A percentile compares a stretch with the other conserved stretches of the same genome.
These are phyloP conservation scores for Calycina marina DNA, from an alignment of 2,329 filamentous ascomycete genomes.

Conservation along the genomic window DNA sequence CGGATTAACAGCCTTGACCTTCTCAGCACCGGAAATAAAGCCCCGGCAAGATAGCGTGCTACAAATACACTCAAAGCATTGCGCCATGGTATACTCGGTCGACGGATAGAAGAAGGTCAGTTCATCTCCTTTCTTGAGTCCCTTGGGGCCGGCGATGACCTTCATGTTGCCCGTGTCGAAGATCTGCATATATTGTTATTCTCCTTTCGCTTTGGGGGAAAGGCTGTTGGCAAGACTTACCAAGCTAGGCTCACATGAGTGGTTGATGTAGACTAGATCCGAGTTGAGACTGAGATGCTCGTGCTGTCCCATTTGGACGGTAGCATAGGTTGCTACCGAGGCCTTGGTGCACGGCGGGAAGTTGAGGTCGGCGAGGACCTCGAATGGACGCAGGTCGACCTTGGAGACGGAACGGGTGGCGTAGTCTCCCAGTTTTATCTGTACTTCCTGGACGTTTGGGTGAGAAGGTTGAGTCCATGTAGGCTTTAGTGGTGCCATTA, in stretches of 20 bases:
- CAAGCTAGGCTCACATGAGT: slow-evolving; percentile 51
- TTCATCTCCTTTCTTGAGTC: slow-evolving; percentile 40
- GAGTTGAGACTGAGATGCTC: slow-evolving; percentile 49
- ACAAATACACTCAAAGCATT: slow-evolving; percentile 55
- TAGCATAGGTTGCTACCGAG: slow-evolving; percentile 43
- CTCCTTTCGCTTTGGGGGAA: not conserved
- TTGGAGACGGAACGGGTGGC: slow-evolving; percentile 45
- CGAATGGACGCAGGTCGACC: slow-evolving; percentile 42
- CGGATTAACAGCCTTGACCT: slow-evolving; percentile 40
- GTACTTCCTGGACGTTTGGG: slow-evolving; percentile 40
- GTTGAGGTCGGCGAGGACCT: slow-evolving; percentile 48
- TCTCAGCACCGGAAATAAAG: slow-evolving; percentile 45
- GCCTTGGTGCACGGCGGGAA: slow-evolving; percentile 48
- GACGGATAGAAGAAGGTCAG: slow-evolving; percentile 63
- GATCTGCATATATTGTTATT: slow-evolving; percentile 27
- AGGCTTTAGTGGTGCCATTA: slow-evolving; percentile 41
- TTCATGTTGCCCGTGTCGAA: slow-evolving; percentile 43
- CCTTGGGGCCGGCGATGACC: slow-evolving; percentile 42
- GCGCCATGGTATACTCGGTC: slow-evolving; percentile 61
- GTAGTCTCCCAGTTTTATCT: slow-evolving; percentile 32
- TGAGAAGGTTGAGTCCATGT: slow-evolving; percentile 48
- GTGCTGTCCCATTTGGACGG: slow-evolving; percentile 42
- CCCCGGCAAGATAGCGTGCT: slow-evolving; percentile 41
- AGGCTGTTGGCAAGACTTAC: slow-evolving; percentile 31
- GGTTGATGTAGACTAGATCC: slow-evolving; percentile 53